Base-by-base conservation (phyloP, 495 filamentous ascomycete genomes). In the Penicillium cataractarum region DNA sequence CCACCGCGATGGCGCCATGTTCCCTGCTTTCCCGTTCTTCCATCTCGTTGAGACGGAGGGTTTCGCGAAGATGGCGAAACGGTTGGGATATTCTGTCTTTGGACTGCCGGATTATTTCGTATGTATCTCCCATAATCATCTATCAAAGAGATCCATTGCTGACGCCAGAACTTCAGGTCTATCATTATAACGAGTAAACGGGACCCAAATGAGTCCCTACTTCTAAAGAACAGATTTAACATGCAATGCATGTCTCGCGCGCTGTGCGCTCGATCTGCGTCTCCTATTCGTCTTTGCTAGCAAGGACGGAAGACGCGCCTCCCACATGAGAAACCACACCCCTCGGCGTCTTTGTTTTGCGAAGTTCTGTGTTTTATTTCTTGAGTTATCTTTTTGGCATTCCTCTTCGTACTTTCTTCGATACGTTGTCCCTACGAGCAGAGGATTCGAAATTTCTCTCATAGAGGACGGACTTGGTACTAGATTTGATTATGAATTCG, bases 51-150 rank as follows among this genome's bases (percentile, higher is more conserved):
- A 99, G 80, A 98, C 96, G 6, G 95, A 99, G 72, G 95, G 95
- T 0, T 99, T 99, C 70, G 94, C 96, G 15, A 97, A 93, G 78
- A 99, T 99, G 95, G 94, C 92, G 21, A 87, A 82, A 67, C 82
- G 95, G 60, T 75, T 99, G 69, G 92, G 92, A 21, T 97, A 93
- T 86, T 80, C 86, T 57, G 84, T 90, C 49, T 90, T 83, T 70
- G 95, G 95, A 6, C 69, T 99, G 68, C 95, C 95, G 35, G 96
- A 99, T 80, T 99, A 99, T 78, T 92, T 96, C 82, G 95, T 98
- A 80, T 71, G 85, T 83, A 33, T 53, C 26, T 55, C 24, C 33
- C 2, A 42, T 35, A 55, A 39, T 13, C 26, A 58, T 35, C 6
- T 33, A 10, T 39, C 35, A 19, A 55, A 4, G 26, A 6, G 40